Conservation (phyloP, 192 early-diverging fungal genomes). For the Podila horticola region DNA sequence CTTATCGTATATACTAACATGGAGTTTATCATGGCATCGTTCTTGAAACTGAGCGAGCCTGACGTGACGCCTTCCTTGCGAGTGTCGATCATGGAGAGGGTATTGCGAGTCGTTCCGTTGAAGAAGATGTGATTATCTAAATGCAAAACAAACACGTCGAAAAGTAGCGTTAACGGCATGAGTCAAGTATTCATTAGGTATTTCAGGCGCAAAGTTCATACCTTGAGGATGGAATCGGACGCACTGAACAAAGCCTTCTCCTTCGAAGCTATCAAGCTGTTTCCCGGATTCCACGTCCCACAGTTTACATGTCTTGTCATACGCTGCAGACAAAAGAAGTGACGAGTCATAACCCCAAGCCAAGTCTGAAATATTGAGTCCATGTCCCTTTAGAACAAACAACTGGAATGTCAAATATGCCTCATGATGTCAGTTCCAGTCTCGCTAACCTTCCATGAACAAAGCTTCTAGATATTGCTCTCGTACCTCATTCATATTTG, state of each 20-base stretch:
- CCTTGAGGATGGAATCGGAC: slow-evolving; percentile 80
- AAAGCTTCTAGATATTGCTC: not conserved
- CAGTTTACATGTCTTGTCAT: slow-evolving; percentile 83
- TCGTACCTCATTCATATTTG: slow-evolving; percentile 73
- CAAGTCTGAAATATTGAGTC: slow-evolving; percentile 81
- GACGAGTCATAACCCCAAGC: slow-evolving; percentile 78
- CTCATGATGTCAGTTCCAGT: not conserved
- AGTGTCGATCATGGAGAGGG: slow-evolving; percentile 74
- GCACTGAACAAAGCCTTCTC: slow-evolving; percentile 89
- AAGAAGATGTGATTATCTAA: slow-evolving; percentile 81
- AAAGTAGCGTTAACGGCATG: too few relatives aligned
- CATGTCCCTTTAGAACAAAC: slow-evolving; percentile 77
- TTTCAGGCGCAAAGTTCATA: slow-evolving; percentile 12
- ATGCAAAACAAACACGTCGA: not conserved
- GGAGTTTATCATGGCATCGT: slow-evolving; percentile 86
- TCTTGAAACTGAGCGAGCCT: slow-evolving; percentile 57
- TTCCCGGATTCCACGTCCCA: slow-evolving; percentile 82
- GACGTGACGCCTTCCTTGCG: slow-evolving; percentile 44
- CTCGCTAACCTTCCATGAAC: not conserved
- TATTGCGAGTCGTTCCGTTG: slow-evolving; percentile 80
- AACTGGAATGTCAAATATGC: slow-evolving; percentile 45
- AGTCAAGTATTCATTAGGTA: too few relatives aligned
- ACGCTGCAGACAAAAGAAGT: slow-evolving; percentile 76
- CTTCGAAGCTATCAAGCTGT: slow-evolving; percentile 68
- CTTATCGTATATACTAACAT: slow-evolving; percentile 40